Percentiles rank a stretch among this genome's conserved stretches.
Conservation (phyloP, 2,329 filamentous ascomycete genomes). For the Pseudogymnoascus sp. region DNA sequence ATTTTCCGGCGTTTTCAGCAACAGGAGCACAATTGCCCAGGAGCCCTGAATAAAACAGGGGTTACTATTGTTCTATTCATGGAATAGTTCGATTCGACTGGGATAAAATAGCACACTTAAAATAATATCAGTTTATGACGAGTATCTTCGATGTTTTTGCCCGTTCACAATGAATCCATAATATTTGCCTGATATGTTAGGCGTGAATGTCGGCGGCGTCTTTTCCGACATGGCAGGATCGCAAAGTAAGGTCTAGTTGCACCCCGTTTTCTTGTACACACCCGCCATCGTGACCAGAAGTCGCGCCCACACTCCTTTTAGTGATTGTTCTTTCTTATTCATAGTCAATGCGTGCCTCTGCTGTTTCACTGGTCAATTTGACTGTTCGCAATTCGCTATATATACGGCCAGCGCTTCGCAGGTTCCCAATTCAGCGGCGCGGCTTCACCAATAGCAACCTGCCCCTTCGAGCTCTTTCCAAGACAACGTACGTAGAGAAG, state of each 20-base stretch:
- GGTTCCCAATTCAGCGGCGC: conserved; percentile 5
- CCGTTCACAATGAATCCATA: not conserved
- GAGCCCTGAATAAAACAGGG: not conserved
- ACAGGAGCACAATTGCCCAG: not conserved
- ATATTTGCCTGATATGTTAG: not conserved
- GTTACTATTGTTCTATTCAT: not conserved
- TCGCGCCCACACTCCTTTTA: conserved; percentile 4
- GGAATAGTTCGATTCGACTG: not conserved
- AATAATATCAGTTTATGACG: conserved; percentile 5
- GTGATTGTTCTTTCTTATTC: conserved; percentile 8
- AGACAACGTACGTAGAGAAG: conserved; percentile 7
- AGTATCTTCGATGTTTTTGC: not conserved
- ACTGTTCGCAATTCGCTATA: conserved; percentile 7
- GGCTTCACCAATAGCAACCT: conserved; percentile 10
- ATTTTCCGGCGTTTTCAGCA: not conserved
- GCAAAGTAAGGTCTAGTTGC: not conserved
- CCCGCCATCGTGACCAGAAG: not conserved
- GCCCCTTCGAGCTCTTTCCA: conserved; percentile 5
- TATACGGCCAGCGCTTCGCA: conserved; percentile 3
- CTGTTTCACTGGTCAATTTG: conserved; percentile 9
- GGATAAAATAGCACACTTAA: conserved; percentile 2
- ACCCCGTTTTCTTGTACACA: not conserved
- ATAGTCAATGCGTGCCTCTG: conserved; percentile 9
- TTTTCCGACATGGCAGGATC: not conserved
- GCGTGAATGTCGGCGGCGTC: not conserved